Conservation (phyloP, 1,284 basidiomycete genomes). For the Fomitopsis schrenkii region DNA sequence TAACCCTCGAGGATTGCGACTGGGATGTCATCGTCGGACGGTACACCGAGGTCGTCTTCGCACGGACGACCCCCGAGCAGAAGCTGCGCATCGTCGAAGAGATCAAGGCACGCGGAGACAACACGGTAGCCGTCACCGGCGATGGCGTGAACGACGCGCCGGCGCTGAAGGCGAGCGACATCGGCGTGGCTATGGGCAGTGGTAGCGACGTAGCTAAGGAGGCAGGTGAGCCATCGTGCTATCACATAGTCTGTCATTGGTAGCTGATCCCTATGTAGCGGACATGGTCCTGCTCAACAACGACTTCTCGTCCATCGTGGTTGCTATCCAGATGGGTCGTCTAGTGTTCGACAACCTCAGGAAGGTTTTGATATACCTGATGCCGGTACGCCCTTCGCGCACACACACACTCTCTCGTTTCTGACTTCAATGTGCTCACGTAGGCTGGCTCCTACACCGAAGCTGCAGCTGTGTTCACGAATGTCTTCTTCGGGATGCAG, state of each 20-base stretch:
- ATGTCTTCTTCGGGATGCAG: constrained; percentile 42
- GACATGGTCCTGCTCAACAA: constrained; percentile 46
- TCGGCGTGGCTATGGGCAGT: constrained; percentile 52
- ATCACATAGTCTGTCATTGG: background rate
- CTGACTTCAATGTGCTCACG: too few species aligned
- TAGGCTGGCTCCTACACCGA: constrained; percentile 49
- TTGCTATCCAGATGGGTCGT: constrained; percentile 51
- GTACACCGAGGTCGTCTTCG: constrained; percentile 71
- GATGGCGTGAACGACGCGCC: constrained; percentile 75
- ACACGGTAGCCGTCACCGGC: constrained; percentile 53
- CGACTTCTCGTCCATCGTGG: constrained; percentile 45
- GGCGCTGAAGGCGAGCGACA: constrained; percentile 51
- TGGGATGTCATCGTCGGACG: constrained; percentile 42
- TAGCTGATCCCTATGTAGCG: constrained; percentile 25
- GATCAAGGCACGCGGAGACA: constrained; percentile 44
- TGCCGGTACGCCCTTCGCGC: constrained; percentile 33
- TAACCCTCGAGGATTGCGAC: constrained; percentile 39
- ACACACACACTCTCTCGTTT: too few species aligned
- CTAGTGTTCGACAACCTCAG: constrained; percentile 72
- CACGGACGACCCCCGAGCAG: constrained; percentile 70
- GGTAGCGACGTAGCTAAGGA: constrained; percentile 49
- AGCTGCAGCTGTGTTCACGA: constrained; percentile 61
- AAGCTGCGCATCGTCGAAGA: constrained; percentile 68
- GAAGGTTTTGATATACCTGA: constrained; percentile 45
- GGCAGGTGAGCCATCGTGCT: constrained; percentile 26